These are phyloP conservation scores for Alternaria novae-zelandiae DNA, from an alignment of 2,329 filamentous ascomycete genomes.

Conservation along the genomic window DNA sequence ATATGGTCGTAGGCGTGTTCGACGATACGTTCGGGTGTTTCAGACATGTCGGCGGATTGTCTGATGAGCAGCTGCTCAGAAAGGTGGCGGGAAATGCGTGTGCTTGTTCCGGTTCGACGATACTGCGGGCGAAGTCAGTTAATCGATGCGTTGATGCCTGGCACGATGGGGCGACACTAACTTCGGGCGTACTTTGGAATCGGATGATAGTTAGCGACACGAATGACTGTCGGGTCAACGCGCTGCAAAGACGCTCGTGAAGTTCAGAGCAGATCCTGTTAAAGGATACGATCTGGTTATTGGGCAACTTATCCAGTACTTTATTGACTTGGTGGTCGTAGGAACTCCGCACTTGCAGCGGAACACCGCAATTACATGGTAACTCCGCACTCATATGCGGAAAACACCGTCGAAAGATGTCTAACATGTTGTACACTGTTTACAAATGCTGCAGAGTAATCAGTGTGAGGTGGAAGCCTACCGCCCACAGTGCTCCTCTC, in stretches of 20 bases:
- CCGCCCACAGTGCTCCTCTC: background rate
- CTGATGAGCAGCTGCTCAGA: background rate
- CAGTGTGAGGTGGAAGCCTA: background rate
- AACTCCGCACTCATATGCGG: background rate
- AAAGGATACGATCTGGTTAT: background rate
- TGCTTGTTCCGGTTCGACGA: background rate
- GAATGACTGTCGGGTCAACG: background rate
- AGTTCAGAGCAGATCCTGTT: too few relatives aligned
- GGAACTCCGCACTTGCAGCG: background rate
- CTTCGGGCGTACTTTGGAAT: background rate
- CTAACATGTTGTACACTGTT: background rate
- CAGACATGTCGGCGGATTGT: background rate
- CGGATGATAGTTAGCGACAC: background rate
- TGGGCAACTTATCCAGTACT: background rate
- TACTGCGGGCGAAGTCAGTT: background rate
- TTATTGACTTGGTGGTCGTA: background rate
- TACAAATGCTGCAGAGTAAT: background rate
- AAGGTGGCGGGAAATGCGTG: background rate
- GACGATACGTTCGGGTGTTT: slow-evolving; percentile 6
- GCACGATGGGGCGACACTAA: background rate
- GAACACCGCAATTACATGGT: background rate
- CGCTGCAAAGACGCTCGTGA: too few relatives aligned
- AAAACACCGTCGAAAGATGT: background rate
- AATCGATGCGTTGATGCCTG: background rate
- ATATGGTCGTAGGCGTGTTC: slow-evolving; percentile 12